A percentile compares a stretch with the other conserved stretches of the same genome.
Conservation (phyloP, 2,329 filamentous ascomycete genomes). For the Fusarium ambrosium region DNA sequence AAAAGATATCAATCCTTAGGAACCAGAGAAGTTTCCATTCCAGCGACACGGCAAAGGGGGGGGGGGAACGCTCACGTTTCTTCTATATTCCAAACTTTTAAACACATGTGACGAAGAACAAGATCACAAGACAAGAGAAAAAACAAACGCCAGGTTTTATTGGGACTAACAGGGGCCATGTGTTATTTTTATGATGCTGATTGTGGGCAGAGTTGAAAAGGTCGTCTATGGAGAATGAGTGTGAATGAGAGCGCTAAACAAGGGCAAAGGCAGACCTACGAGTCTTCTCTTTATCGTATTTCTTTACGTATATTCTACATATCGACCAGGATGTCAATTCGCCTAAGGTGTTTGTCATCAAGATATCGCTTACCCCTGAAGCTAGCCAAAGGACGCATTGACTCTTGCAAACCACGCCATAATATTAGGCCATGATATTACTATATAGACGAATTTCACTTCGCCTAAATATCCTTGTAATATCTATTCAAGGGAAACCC, state of each 20-base stretch:
- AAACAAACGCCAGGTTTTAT: not conserved
- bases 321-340: not conserved
- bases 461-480: not conserved
- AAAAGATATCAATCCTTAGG: not conserved
- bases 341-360: not conserved
- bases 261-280: not conserved
- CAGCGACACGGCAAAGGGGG: not conserved
- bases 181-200: not conserved
- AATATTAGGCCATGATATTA: not conserved
- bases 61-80: not conserved
- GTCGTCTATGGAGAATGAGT: not conserved
- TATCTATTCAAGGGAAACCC: not conserved
- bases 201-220: not conserved
- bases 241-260: not conserved
- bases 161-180: no score
- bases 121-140: not conserved
- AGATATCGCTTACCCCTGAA: not conserved
- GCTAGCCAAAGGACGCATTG: not conserved
- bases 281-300: not conserved
- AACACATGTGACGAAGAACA: not conserved
- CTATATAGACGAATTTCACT: not conserved
- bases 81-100: not conserved
- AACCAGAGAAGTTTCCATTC: not conserved
- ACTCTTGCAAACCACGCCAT: not conserved
- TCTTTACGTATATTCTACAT: not conserved